phyloP scores from a whole-genome alignment of 176 grass and related monocot genomes.

The Carex pumila region DNA sequence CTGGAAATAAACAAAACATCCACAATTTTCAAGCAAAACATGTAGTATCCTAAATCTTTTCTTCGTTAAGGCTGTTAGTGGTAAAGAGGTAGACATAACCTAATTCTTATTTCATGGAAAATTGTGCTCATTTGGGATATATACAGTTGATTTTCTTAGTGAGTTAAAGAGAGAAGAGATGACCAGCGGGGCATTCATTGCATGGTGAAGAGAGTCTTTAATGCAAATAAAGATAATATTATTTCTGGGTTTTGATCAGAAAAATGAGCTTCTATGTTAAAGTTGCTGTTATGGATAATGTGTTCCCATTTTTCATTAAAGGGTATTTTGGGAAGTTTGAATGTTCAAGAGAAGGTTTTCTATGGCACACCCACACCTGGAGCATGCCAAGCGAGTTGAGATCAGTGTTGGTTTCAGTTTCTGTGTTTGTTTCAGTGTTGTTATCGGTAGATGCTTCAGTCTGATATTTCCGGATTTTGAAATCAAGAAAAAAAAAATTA shows the following conservation, averaged over 20 bases:
- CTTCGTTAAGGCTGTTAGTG: not conserved
- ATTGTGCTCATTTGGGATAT: not conserved
- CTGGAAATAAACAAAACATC: not conserved
- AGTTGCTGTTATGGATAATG: not conserved
- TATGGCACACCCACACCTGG: no score
- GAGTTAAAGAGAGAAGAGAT: not conserved
- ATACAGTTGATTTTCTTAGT: not conserved
- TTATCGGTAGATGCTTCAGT: no score
- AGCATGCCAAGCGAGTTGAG: no score
- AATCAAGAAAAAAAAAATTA: no score
- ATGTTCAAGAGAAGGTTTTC: not conserved
- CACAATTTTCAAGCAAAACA: not conserved
- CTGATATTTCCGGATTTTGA: no score
- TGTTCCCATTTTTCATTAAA: not conserved
- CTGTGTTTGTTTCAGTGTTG: no score
- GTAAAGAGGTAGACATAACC: not conserved
- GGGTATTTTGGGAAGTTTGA: not conserved
- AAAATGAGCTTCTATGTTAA: not conserved
- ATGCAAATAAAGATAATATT: not conserved
- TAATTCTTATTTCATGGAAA: not conserved
- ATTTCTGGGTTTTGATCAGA: not conserved
- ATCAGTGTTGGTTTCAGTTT: no score
- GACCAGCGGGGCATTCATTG: not conserved
- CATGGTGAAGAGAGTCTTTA: not conserved
- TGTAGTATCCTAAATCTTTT: not conserved